A percentile compares a stretch with the other conserved stretches of the same genome.
Conservation (phyloP, 352 stramenopile genomes). For the Phytophthora ramorum region DNA sequence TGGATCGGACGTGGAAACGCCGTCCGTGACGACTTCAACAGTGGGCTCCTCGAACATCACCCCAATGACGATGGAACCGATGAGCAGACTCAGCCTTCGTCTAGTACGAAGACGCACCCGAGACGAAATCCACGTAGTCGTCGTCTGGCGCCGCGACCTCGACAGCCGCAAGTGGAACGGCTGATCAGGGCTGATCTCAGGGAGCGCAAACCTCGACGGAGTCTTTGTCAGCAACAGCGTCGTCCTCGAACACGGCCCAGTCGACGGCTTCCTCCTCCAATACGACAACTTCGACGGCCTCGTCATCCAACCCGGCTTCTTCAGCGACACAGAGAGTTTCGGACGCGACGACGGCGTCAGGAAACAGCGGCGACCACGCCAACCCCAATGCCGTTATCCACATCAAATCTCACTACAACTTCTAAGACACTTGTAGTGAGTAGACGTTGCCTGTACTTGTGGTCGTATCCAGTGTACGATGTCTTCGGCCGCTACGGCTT, state of each 20-base stretch:
- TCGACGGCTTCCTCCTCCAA: slow-evolving; percentile 5
- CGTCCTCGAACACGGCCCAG: slow-evolving; percentile 10
- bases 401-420: slow-evolving; percentile 27
- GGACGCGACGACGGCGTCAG: neutral
- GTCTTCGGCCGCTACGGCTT: neutral
- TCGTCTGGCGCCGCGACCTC: slow-evolving; percentile 4
- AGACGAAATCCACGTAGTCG: slow-evolving; percentile 3
- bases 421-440: slow-evolving; percentile 6
- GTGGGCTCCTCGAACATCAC: slow-evolving; percentile 11
- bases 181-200: slow-evolving; percentile 17
- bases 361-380: neutral
- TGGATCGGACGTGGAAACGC: slow-evolving; percentile 6
- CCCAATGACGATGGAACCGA: slow-evolving; percentile 4
- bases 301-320: neutral
- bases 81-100: slow-evolving; percentile 4
- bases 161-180: slow-evolving; percentile 1
- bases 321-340: slow-evolving; percentile 13
- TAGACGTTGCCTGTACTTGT: neutral
- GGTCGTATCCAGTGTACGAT: neutral
- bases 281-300: neutral
- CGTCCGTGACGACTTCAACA: slow-evolving; percentile 9
- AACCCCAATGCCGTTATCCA: slow-evolving; percentile 19
- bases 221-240: slow-evolving; percentile 9
- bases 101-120: neutral
- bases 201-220: slow-evolving; percentile 8